These are phyloP conservation scores for Pyricularia grisea DNA, from an alignment of 2,329 filamentous ascomycete species.

Conservation along the genomic window DNA sequence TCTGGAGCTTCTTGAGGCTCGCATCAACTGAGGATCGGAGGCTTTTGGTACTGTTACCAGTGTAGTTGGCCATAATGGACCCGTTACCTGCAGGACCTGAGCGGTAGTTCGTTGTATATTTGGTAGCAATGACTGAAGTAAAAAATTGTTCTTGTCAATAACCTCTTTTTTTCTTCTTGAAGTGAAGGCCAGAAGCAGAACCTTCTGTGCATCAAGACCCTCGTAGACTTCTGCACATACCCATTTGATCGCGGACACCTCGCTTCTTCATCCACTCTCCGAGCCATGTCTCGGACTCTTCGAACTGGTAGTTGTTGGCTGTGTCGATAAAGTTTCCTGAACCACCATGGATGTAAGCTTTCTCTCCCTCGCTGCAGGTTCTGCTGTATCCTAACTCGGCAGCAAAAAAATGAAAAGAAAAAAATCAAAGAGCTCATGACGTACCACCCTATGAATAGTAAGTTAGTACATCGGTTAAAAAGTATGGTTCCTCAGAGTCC, in stretches of 20 bases:
- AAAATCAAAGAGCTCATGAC: neutral
- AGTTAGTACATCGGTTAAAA: neutral
- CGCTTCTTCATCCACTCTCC: conserved; percentile 62
- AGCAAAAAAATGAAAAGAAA: no score
- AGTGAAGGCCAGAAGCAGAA: neutral
- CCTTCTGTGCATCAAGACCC: neutral
- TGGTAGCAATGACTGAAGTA: conserved; percentile 53
- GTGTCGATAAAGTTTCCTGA: conserved; percentile 67
- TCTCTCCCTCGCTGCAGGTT: conserved; percentile 6
- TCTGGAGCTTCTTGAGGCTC: conserved; percentile 53
- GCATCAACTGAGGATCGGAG: conserved; percentile 43
- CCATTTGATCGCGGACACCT: conserved; percentile 55
- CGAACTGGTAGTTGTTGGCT: conserved; percentile 56
- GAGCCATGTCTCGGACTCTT: conserved; percentile 55
- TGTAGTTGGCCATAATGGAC: conserved; percentile 39
- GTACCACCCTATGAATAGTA: conserved; percentile 6
- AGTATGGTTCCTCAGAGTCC: neutral
- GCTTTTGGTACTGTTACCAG: conserved; percentile 54
- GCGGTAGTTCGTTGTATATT: conserved; percentile 53
- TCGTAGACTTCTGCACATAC: conserved; percentile 21
- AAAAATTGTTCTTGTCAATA: neutral
- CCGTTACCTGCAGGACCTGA: conserved; percentile 23
- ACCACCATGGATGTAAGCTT: neutral
- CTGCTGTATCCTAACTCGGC: no score
- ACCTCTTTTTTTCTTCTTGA: neutral